phyloP scores from a whole-genome alignment of 768 basidiomycete species.

The Hygrocybe coccinea region DNA sequence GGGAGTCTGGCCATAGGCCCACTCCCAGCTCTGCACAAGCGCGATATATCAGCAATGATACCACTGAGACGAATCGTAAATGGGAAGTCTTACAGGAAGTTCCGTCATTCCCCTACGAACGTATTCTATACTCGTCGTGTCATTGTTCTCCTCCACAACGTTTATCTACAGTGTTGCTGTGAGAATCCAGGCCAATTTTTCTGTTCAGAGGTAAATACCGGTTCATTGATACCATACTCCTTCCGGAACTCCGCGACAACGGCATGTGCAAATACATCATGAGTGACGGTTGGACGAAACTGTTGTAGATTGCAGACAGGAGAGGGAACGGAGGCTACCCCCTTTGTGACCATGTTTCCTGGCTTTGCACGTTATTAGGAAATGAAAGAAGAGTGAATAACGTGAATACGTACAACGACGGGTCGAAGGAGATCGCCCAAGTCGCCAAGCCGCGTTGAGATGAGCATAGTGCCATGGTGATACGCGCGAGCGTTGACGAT shows the following conservation, averaged over 20 bases:
- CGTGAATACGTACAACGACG: conserved; percentile 47
- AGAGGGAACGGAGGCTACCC: conserved; percentile 87
- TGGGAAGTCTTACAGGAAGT: conserved; percentile 49
- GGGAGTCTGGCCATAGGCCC: conserved; percentile 90
- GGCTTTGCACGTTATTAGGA: conserved; percentile 34
- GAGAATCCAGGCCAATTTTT: background rate
- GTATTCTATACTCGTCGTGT: conserved; percentile 46
- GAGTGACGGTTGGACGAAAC: conserved; percentile 47
- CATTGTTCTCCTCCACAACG: conserved; percentile 43
- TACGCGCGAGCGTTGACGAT: conserved; percentile 87
- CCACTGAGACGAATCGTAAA: background rate
- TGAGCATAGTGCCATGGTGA: conserved; percentile 98
- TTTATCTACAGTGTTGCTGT: conserved; percentile 28
- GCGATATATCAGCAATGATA: background rate
- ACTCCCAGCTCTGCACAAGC: conserved; percentile 76
- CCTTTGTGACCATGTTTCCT: conserved; percentile 73
- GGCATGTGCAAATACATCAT: conserved; percentile 66
- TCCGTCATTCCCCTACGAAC: conserved; percentile 69
- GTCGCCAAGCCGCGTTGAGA: conserved; percentile 68
- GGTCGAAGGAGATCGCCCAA: conserved; percentile 65
- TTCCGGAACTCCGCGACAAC: conserved; percentile 63
- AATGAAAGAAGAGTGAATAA: background rate
- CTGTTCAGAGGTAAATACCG: conserved; percentile 21
- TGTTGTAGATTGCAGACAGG: conserved; percentile 81
- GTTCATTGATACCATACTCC: conserved; percentile 41